A percentile compares a stretch with the other conserved stretches of the same genome.
Evolutionary conservation across 2,329 filamentous ascomycete genomes (phyloP).

Genomic region (Aspergillus novoparasiticus): DNA sequence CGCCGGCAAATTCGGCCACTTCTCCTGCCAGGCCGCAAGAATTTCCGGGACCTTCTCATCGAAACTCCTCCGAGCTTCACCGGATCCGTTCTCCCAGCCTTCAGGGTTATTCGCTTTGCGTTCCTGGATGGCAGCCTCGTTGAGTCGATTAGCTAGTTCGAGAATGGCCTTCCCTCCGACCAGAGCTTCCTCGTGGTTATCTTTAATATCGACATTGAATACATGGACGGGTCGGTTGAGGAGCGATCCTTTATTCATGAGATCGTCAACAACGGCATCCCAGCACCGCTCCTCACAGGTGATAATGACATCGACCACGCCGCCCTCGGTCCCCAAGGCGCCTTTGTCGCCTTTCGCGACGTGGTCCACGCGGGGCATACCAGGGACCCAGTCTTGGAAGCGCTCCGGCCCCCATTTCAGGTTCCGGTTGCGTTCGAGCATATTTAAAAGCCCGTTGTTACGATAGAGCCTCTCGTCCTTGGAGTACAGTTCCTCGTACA

Average conservation of each 20-base stretch:
- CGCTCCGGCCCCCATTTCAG: conserved; percentile 96
- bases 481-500: conserved; percentile 84
- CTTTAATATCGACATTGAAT: conserved; percentile 97
- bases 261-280: conserved; percentile 94
- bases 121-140: conserved; percentile 77
- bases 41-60: conserved; percentile 94
- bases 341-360: conserved; percentile 71
- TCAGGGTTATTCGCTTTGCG: conserved; percentile 64
- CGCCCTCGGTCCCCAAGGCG: conserved; percentile 78
- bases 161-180: conserved; percentile 89
- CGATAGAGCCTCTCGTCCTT: conserved; percentile 89
- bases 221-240: conserved; percentile 94
- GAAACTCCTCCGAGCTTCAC: conserved; percentile 72
- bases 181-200: conserved; percentile 95
- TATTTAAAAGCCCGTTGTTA: conserved; percentile 90
- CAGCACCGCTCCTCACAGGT: conserved; percentile 98
- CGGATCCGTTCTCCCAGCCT: conserved; percentile 70
- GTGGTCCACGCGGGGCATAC: conserved; percentile 78
- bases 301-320: conserved; percentile 90
- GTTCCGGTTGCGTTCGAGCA: conserved; percentile 87
- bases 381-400: conserved; percentile 96
- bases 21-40: conserved; percentile 88
- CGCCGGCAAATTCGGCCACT: conserved; percentile 87
- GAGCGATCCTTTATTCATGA: conserved; percentile 80
- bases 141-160: conserved; percentile 83